A percentile compares a stretch with the other conserved stretches of the same genome.
Conservation (phyloP, 176 grass and related monocot genomes). For the Luzula sylvatica region DNA sequence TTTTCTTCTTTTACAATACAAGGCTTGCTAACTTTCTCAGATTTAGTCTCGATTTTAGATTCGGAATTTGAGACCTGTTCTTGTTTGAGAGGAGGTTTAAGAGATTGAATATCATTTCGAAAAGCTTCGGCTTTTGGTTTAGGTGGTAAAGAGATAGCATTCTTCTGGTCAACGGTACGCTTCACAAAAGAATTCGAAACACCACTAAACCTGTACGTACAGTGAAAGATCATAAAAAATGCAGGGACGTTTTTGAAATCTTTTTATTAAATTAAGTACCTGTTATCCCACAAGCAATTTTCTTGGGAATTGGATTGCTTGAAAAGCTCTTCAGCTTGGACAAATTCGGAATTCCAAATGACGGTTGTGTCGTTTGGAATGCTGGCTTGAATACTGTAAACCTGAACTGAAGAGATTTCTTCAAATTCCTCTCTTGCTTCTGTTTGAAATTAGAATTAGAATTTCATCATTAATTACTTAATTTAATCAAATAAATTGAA, state of each 20-base stretch:
- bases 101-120: slow-evolving; percentile 45
- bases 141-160: slow-evolving; percentile 34
- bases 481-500: no score
- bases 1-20: slow-evolving; percentile 44
- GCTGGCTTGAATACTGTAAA: slow-evolving; percentile 82
- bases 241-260: not conserved
- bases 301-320: slow-evolving; percentile 49
- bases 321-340: slow-evolving; percentile 88
- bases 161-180: slow-evolving; percentile 33
- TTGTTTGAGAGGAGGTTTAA: slow-evolving; percentile 32
- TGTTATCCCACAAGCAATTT: slow-evolving; percentile 98
- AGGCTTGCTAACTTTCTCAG: slow-evolving; percentile 33
- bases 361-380: slow-evolving; percentile 82
- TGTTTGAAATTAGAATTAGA: slow-evolving; percentile 32
- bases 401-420: slow-evolving; percentile 70
- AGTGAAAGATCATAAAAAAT: slow-evolving; percentile 2
- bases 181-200: slow-evolving; percentile 69
- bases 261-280: slow-evolving; percentile 19
- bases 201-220: slow-evolving; percentile 64
- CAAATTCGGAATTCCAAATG: slow-evolving; percentile 95
- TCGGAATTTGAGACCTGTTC: slow-evolving; percentile 14
- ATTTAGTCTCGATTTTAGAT: slow-evolving; percentile 33
- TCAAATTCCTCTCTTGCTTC: slow-evolving; percentile 52
- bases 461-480: not conserved
- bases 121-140: slow-evolving; percentile 37